Evolutionary conservation across 2,329 filamentous ascomycete genomes (phyloP), one percentile per base, ranked within the genome.

Genomic region (Colletotrichum spaethianum): DNA sequence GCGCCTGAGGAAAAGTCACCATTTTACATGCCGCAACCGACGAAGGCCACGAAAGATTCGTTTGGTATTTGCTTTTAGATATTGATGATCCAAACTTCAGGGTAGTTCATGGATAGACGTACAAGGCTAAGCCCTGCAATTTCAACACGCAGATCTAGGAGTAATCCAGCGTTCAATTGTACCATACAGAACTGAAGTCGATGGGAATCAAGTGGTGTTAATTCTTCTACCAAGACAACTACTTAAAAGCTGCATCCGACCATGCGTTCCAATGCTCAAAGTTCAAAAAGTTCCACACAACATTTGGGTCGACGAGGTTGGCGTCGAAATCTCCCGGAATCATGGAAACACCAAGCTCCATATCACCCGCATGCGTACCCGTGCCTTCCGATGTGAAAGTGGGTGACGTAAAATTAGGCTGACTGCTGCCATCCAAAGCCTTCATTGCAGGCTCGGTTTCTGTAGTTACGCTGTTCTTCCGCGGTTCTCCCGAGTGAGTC

Each of bases 201-300:
- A 36, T 36, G 11, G 4, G 33, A 36, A 2, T 9, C 33, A 36
- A 11, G 33, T 36, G 11, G 33, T 36, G 8, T 9, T 7, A 9
- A 7, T 36, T 36, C 33, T 9, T 36, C 11, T 7, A 26, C 8
- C n/a, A 9, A 8, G 11, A 1, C 40, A 42, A 42, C n/a, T 36
- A 72, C 9, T 66, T 60, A 20, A 72, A 72, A 18, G 53, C 65
- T 4, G 65, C 70, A 31, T 72, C 70, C 11, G 70, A 72, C 70
- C 70, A 72, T 8, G 70, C 70, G 11, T 72, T 72, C 65, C 70
- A 72, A 40, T 72, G 65, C 59, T 72, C 70, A 38, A 72, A 72
- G n/a, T 72, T 72, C 53, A 72, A 60, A 60, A 72, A 72, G 46
- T 72, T 72, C 70, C 70, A 72, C 7, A 72, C 70, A 2, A 72